Conservation (phyloP, 1,284 basidiomycete genomes). For the Heliocybe sulcata region DNA sequence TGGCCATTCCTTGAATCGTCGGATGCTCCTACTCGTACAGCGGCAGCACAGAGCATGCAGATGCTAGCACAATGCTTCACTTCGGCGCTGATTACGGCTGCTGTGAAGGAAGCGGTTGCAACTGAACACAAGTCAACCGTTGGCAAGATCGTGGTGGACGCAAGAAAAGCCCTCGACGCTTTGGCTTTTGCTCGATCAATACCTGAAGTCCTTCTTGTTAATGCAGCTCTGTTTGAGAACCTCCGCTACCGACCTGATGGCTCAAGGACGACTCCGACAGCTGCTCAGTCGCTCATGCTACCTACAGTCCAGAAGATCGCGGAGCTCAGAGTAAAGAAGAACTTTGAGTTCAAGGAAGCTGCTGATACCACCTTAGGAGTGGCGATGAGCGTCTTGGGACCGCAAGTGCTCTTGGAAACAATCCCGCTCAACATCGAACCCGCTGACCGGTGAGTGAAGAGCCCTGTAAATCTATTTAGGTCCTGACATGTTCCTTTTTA, state of each 20-base stretch:
- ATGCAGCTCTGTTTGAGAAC: conserved; percentile 44
- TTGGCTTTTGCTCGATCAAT: conserved; percentile 63
- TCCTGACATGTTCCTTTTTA: not conserved
- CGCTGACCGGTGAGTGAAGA: conserved; percentile 53
- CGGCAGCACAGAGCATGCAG: conserved; percentile 58
- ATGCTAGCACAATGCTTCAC: conserved; percentile 67
- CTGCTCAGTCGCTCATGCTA: conserved; percentile 68
- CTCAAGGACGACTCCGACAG: conserved; percentile 37
- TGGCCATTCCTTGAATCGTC: conserved; percentile 71
- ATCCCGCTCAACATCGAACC: conserved; percentile 88
- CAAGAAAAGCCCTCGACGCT: conserved; percentile 61
- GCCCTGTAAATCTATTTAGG: too few species aligned
- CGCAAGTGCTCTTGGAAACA: conserved; percentile 66
- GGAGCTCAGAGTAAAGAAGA: conserved; percentile 69
- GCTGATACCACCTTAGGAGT: conserved; percentile 79
- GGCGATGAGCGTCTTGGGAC: conserved; percentile 85
- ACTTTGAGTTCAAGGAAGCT: conserved; percentile 87
- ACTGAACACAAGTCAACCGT: conserved; percentile 48
- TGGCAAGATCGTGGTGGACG: conserved; percentile 53
- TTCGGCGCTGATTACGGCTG: conserved; percentile 47
- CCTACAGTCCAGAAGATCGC: conserved; percentile 74
- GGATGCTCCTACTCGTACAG: conserved; percentile 48
- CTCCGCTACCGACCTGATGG: conserved; percentile 30
- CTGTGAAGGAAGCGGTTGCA: conserved; percentile 32
- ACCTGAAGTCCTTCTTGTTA: conserved; percentile 63